Evolutionary conservation across 495 filamentous ascomycete genomes (phyloP), one percentile per base, ranked within the genome.

Genomic region (Neurospora sp.): DNA sequence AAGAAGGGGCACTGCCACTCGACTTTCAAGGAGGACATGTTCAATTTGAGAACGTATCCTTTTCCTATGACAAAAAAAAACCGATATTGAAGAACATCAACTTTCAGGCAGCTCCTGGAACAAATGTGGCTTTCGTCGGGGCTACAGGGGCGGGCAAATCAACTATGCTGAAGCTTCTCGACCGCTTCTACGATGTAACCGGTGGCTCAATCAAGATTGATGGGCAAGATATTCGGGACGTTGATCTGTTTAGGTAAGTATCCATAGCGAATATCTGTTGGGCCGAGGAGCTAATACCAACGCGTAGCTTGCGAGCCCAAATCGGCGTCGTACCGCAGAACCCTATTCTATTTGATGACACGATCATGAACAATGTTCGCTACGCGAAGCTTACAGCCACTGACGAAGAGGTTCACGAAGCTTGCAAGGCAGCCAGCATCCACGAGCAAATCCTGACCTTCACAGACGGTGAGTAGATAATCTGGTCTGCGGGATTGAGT

Each of bases 321-420:
- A 88, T 94, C 69, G 91, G 91, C 4, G 86, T 98, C 71, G 96
- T 98, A 40, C 95, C 96, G 6, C 95, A 98, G 81, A 94, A 97
- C 78, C 97, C 93, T 2, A 89, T 96, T 3, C 86, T 98, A 39
- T 98, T 98, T 87, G 97, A 98, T 79, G 95, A 97, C 80, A 92
- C 91, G 0, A 82, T 98, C 74, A 96, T 97, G 94, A 86, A 98
- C 83, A 98, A 98, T 77, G 83, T 98, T 73, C 92, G 89, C 79
- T 98, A 98, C 79, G 95, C 96, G 54, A 94, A 94, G 77, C 93
- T 91, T 42, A 78, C 85, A 43, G 94, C 91, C 28, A 91, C 92
- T 2, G 92, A 97, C 74, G 93, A 93, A 76, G 89, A 97, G 62
- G 92, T 98, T 3, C 91, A 88, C 74, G 90, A 89, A 28, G 95